Evolutionary conservation across 192 early-diverging fungal genomes (phyloP).

Genomic region (Coemansia sp.): DNA sequence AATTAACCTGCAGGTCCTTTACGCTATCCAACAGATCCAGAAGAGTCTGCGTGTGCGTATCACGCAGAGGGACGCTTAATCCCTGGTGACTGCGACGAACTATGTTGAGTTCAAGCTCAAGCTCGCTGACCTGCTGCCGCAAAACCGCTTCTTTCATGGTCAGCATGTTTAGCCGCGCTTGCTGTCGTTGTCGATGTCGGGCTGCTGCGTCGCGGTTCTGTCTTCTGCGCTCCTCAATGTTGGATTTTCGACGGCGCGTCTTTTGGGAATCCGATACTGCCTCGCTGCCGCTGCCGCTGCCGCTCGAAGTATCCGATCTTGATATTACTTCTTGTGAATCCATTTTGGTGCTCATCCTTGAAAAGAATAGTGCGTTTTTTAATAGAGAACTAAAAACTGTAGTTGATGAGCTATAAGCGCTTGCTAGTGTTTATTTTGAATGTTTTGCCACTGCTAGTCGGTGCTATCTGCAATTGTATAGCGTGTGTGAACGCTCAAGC

Average conservation of each 20-base stretch:
- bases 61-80: conserved; percentile 11
- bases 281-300: background rate
- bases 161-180: conserved; percentile 23
- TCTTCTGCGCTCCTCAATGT: conserved; percentile 19
- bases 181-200: conserved; percentile 36
- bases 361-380: no score
- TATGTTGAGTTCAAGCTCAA: conserved; percentile 21
- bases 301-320: no score
- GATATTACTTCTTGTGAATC: no score
- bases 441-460: no score
- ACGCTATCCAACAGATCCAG: conserved; percentile 20
- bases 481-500: no score
- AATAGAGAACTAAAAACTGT: no score
- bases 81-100: conserved; percentile 17
- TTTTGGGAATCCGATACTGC: background rate
- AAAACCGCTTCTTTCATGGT: conserved; percentile 23
- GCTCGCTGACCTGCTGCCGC: conserved; percentile 37
- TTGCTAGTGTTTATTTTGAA: no score
- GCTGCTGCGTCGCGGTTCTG: conserved; percentile 52
- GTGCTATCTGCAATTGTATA: no score
- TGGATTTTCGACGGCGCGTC: background rate
- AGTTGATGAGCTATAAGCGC: no score
- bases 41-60: conserved; percentile 25
- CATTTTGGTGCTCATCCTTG: no score
- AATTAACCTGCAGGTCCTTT: conserved; percentile 10